These are phyloP conservation scores for Rhizopus sp. DNA, from an alignment of 371 early-diverging fungal genomes.

Conservation along the genomic window DNA sequence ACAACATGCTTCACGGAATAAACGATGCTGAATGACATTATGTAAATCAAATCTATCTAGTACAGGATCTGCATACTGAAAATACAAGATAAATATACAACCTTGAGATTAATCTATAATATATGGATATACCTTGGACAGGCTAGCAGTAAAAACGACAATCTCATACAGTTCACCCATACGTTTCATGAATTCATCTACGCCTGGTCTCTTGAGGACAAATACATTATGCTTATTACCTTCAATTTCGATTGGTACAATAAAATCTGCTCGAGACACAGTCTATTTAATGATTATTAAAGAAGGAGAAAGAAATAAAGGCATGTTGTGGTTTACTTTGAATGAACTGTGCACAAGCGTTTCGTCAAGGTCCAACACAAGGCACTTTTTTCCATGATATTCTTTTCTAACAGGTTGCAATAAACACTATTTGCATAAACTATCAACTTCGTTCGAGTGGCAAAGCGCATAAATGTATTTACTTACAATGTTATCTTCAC, in stretches of 20 bases:
- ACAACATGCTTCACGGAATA: conserved; percentile 92
- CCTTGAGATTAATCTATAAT: no score
- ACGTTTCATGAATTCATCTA: conserved; percentile 82
- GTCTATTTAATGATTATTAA: conserved; percentile 30
- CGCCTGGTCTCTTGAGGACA: conserved; percentile 92
- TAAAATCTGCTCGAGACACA: conserved; percentile 73
- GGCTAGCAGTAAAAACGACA: conserved; percentile 92
- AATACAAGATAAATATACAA: not conserved
- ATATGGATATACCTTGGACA: conserved; percentile 76
- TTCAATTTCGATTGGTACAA: conserved; percentile 88
- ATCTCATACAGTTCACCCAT: conserved; percentile 88
- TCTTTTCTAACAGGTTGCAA: conserved; percentile 11
- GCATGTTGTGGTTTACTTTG: conserved; percentile 19
- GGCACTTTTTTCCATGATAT: conserved; percentile 42
- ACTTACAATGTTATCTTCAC: not conserved
- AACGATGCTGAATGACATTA: conserved; percentile 79
- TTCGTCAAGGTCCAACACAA: conserved; percentile 69
- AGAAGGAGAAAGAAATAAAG: not conserved
- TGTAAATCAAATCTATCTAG: conserved; percentile 85
- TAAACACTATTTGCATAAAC: not conserved
- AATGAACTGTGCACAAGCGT: conserved; percentile 68
- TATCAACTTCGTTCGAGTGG: not conserved
- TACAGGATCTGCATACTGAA: conserved; percentile 93
- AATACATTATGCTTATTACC: conserved; percentile 85
- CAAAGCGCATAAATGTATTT: not conserved